A percentile compares a stretch with the other conserved stretches of the same genome.
Evolutionary conservation across 441 rosid genomes (phyloP).

Genomic region (Adansonia madagascariensis): DNA sequence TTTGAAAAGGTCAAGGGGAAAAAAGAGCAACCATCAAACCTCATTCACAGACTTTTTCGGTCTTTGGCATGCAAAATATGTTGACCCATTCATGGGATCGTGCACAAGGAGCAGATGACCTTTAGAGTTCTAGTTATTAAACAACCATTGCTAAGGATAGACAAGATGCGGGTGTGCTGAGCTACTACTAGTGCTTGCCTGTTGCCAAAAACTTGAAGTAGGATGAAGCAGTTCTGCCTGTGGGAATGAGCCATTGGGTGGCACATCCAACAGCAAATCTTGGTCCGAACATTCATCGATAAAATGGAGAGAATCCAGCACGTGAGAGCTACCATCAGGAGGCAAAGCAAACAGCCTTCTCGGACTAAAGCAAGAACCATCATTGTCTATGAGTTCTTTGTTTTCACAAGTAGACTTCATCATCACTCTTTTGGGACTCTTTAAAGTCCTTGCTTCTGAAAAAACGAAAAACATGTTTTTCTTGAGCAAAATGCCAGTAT

Average conservation of each 20-base stretch:
- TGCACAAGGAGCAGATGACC: slow-evolving; percentile 36
- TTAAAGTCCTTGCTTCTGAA: slow-evolving; percentile 61
- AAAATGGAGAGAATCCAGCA: slow-evolving; percentile 62
- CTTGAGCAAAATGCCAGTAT: slow-evolving; percentile 2
- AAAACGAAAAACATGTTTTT: slow-evolving; percentile 18
- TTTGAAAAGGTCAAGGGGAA: slow-evolving; percentile 44
- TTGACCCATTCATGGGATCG: slow-evolving; percentile 32
- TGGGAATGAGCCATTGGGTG: slow-evolving; percentile 77
- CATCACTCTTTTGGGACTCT: slow-evolving; percentile 66
- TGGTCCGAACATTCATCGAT: slow-evolving; percentile 67
- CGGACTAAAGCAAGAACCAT: slow-evolving; percentile 76
- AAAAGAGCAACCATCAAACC: slow-evolving; percentile 45
- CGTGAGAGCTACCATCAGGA: slow-evolving; percentile 57
- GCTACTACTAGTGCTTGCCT: slow-evolving; percentile 65
- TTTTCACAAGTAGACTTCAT: slow-evolving; percentile 55
- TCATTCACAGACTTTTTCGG: slow-evolving; percentile 43
- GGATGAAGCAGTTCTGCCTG: slow-evolving; percentile 93
- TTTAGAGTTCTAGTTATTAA: slow-evolving; percentile 38
- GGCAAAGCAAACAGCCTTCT: slow-evolving; percentile 79
- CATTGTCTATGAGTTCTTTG: slow-evolving; percentile 62
- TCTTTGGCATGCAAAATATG: slow-evolving; percentile 46
- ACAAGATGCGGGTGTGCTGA: slow-evolving; percentile 44
- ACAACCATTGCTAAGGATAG: slow-evolving; percentile 41
- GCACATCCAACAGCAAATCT: slow-evolving; percentile 84
- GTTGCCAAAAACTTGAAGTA: slow-evolving; percentile 45